Conservation (phyloP, 306 rosid genomes). For the Corylus heterophylla region DNA sequence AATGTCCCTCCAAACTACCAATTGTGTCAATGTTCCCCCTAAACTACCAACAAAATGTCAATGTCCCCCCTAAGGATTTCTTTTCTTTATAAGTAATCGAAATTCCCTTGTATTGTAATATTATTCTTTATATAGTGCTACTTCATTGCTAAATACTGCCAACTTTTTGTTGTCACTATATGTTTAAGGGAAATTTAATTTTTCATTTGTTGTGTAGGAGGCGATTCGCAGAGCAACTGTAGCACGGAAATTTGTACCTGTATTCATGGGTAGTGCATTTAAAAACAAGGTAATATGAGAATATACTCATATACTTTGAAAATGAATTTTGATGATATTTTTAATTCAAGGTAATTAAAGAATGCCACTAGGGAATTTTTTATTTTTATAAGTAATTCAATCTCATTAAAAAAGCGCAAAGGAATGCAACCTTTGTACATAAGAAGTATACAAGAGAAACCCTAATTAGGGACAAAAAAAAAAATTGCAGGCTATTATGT, state of each 20-base stretch:
- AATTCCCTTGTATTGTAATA: too few relatives aligned
- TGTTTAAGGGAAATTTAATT: conserved; percentile 5
- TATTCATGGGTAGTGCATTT: conserved; percentile 98
- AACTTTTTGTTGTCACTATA: neutral
- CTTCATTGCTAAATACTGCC: neutral
- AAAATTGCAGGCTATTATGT: too few relatives aligned
- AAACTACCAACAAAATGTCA: too few relatives aligned
- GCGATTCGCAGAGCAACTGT: conserved; percentile 92
- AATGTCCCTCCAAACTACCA: too few relatives aligned
- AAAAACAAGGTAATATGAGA: conserved; percentile 76
- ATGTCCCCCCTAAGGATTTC: too few relatives aligned
- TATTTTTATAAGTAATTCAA: too few relatives aligned
- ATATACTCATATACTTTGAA: neutral
- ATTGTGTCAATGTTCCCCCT: conserved; percentile 10
- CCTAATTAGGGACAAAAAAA: too few relatives aligned
- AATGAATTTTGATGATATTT: neutral
- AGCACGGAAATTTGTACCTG: conserved; percentile 82
- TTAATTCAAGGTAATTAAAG: neutral
- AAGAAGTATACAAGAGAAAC: too few relatives aligned
- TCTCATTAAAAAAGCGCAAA: too few relatives aligned
- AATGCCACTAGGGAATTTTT: neutral
- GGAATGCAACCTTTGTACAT: too few relatives aligned
- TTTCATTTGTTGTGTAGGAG: conserved; percentile 46
- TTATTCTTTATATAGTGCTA: neutral
- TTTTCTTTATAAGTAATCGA: too few relatives aligned